Percentiles rank a stretch among this genome's conserved stretches.
Conservation (phyloP, 176 grass and related monocot genomes). For the Themeda triandra region DNA sequence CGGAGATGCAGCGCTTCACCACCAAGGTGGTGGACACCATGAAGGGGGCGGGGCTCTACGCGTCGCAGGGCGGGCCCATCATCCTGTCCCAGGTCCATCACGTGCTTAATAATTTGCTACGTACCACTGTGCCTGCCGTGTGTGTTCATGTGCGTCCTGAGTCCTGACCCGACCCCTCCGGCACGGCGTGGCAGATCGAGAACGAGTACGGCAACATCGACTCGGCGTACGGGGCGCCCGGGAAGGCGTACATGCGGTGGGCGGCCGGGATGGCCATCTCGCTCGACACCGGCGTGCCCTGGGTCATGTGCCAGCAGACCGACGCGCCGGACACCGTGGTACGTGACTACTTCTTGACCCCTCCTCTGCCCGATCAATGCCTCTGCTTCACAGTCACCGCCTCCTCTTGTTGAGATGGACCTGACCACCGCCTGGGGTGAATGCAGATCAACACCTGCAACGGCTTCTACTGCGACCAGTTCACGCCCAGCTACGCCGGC, state of each 20-base stretch:
- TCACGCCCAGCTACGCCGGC: constrained; percentile 67
- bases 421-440: not conserved
- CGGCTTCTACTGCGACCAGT: constrained; percentile 97
- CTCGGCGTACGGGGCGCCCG: constrained; percentile 44
- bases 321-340: constrained; percentile 90
- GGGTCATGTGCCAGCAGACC: constrained; percentile 97
- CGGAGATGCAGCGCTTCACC: constrained; percentile 95
- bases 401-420: no score
- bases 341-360: not conserved
- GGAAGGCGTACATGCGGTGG: constrained; percentile 81
- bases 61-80: constrained; percentile 91
- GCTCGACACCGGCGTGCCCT: constrained; percentile 92
- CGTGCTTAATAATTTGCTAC: not conserved
- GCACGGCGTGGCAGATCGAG: constrained; percentile 49
- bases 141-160: not conserved
- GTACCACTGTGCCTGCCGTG: not conserved
- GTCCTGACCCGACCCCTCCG: not conserved
- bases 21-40: constrained; percentile 86
- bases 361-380: not conserved
- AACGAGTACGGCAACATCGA: constrained; percentile 98
- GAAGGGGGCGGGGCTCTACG: constrained; percentile 90
- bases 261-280: constrained; percentile 91
- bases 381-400: not conserved
- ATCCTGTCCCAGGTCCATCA: constrained; percentile 64
- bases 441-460: constrained; percentile 99